Percentiles rank a stretch among this genome's conserved stretches.
Evolutionary conservation across 768 basidiomycete species (phyloP).

Genomic region (Trametes maxima): DNA sequence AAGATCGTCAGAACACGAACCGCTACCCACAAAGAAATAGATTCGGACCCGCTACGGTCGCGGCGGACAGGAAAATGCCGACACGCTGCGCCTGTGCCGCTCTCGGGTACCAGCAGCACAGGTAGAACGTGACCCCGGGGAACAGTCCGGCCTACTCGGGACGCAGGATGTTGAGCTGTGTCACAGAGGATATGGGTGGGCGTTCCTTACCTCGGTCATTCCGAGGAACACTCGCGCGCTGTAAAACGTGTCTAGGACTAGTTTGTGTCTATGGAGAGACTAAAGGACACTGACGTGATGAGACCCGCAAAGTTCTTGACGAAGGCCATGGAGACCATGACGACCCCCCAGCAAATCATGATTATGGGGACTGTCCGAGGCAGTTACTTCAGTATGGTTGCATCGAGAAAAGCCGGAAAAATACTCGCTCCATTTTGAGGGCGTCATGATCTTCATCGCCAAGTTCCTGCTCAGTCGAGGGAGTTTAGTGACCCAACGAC

Average conservation of each 20-base stretch:
- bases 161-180: neutral
- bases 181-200: neutral
- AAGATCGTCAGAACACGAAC: neutral
- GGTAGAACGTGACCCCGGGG: constrained; percentile 19
- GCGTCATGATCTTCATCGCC: constrained; percentile 11
- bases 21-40: too few relatives aligned
- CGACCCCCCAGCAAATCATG: constrained; percentile 15
- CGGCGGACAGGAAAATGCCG: constrained; percentile 8
- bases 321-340: constrained; percentile 9
- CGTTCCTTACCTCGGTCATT: constrained; percentile 2
- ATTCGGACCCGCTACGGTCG: constrained; percentile 14
- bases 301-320: constrained; percentile 15
- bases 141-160: constrained; percentile 9
- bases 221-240: constrained; percentile 18
- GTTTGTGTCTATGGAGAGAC: neutral
- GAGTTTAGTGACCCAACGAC: neutral
- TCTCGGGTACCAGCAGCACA: constrained; percentile 20
- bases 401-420: neutral
- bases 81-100: constrained; percentile 9
- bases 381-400: too few relatives aligned
- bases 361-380: constrained; percentile 8
- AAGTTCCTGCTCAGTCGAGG: constrained; percentile 8
- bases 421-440: constrained; percentile 8
- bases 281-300: constrained; percentile 1
- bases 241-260: neutral